phyloP scores from a whole-genome alignment of 768 basidiomycete genomes.

The Lentinula lateritia region DNA sequence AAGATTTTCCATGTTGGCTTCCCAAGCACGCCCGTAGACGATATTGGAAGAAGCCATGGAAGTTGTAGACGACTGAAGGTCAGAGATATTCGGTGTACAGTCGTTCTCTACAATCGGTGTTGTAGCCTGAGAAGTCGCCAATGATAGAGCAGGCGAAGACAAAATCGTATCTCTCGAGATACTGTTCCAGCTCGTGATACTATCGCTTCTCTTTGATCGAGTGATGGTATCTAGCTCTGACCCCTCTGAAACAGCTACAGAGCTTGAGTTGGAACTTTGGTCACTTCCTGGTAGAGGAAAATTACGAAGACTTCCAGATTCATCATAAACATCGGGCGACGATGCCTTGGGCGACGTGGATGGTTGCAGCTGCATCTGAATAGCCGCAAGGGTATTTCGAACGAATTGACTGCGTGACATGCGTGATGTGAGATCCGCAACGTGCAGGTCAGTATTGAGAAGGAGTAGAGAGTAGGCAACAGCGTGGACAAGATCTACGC shows the following conservation, averaged over 20 bases:
- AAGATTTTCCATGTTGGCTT: conserved; percentile 77
- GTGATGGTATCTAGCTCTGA: conserved; percentile 21
- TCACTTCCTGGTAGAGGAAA: conserved; percentile 43
- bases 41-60: conserved; percentile 21
- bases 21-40: conserved; percentile 69
- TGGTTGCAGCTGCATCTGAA: conserved; percentile 73
- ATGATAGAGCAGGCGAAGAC: conserved; percentile 30
- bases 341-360: conserved; percentile 40
- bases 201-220: conserved; percentile 73
- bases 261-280: background rate
- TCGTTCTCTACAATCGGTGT: conserved; percentile 40
- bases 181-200: conserved; percentile 82
- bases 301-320: conserved; percentile 54
- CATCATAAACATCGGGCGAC: conserved; percentile 61
- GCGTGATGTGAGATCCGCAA: conserved; percentile 80
- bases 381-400: conserved; percentile 82
- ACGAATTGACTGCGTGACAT: conserved; percentile 95
- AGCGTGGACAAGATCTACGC: conserved; percentile 85
- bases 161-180: conserved; percentile 55
- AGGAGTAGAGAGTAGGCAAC: conserved; percentile 89
- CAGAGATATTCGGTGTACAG: conserved; percentile 50
- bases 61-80: conserved; percentile 20
- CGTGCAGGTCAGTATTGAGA: conserved; percentile 95
- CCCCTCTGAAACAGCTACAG: conserved; percentile 34
- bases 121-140: conserved; percentile 18